Base-by-base conservation (phyloP, 192 early-diverging fungal genomes). In the Coemansia sp. region DNA sequence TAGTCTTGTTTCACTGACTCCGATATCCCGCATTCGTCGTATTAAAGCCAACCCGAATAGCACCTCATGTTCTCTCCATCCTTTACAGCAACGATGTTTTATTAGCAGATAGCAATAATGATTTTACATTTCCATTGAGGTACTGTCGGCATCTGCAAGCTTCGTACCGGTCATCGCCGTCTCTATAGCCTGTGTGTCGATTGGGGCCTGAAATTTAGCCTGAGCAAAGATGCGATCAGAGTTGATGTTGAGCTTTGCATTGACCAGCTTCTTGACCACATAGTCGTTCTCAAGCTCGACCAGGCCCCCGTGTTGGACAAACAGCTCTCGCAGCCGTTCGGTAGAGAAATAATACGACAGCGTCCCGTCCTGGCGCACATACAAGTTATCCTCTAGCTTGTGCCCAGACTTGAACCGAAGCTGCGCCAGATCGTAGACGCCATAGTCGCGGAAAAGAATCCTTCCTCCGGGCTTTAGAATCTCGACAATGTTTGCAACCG, bases 341-440 rank as follows among this genome's bases (percentile, higher is more conserved):
- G 72, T 64, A 0, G 90, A 89, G 75, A 98, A 98, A 74, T 98
- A 98, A 70, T 96, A 97, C 1, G 96, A 94, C 51, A 94, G 79
- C 0, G 97, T 99, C 11, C 96, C 94, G 81, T 98, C 97, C 35
- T 98, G 96, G 32, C 98, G 91, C 51, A 96, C 92, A 83, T 99
- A 99, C 81, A 98, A 90, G 83, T 98, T 97, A 35, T 95, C 92
- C 8, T 93, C 90, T 8, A 99, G 78, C 74, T 96, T 86, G 33
- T 95, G 87, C 45, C 91, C 92, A 18, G 91, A 84, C 75, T 99
- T 99, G 79, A 99, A 96, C 53, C 97, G 89, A 57, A 99, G 81
- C 79, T 99, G 98, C 15, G 96, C 94, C 73, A 97, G 86, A 77
- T 99, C 98, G 78, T 98, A 96, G n/a, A 96, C 83, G 15, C 94